phyloP scores from a whole-genome alignment of 768 basidiomycete species.

The Sistotremastrum niveocremeum region DNA sequence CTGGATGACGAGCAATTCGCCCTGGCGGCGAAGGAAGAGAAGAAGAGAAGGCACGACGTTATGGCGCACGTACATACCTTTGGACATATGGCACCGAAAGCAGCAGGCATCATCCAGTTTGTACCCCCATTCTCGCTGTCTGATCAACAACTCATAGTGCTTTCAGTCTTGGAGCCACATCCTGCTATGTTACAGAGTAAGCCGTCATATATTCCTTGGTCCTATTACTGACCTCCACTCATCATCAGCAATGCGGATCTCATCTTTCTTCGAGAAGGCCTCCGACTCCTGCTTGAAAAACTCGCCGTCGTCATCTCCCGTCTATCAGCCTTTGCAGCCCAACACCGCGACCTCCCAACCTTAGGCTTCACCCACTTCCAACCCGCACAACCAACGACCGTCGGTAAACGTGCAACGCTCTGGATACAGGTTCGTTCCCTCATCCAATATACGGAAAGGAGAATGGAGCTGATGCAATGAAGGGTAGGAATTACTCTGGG shows the following conservation, averaged over 20 bases:
- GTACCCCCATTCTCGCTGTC: slow-evolving; percentile 11
- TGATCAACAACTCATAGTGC: neutral
- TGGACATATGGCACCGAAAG: slow-evolving; percentile 83
- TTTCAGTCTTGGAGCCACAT: slow-evolving; percentile 81
- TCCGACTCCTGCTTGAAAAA: slow-evolving; percentile 73
- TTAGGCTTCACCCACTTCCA: slow-evolving; percentile 99
- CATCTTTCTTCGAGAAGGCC: slow-evolving; percentile 85
- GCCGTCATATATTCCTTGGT: slow-evolving; percentile 15
- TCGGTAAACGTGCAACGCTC: slow-evolving; percentile 90
- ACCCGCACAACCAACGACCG: slow-evolving; percentile 95
- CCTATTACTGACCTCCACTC: neutral
- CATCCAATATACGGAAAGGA: neutral
- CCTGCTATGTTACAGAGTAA: slow-evolving; percentile 97
- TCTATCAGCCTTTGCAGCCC: slow-evolving; percentile 67
- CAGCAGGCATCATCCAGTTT: slow-evolving; percentile 92
- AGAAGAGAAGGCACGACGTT: slow-evolving; percentile 94
- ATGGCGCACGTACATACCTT: slow-evolving; percentile 99
- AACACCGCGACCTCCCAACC: slow-evolving; percentile 82
- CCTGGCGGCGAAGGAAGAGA: slow-evolving; percentile 87
- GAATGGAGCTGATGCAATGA: neutral
- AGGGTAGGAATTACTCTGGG: slow-evolving; percentile 81
- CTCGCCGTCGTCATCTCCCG: slow-evolving; percentile 86
- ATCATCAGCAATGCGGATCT: slow-evolving; percentile 82
- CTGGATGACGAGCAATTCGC: slow-evolving; percentile 85
- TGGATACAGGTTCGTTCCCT: slow-evolving; percentile 71